Conservation (phyloP, 2,329 filamentous ascomycete genomes). For the Neofusicoccum sp. region DNA sequence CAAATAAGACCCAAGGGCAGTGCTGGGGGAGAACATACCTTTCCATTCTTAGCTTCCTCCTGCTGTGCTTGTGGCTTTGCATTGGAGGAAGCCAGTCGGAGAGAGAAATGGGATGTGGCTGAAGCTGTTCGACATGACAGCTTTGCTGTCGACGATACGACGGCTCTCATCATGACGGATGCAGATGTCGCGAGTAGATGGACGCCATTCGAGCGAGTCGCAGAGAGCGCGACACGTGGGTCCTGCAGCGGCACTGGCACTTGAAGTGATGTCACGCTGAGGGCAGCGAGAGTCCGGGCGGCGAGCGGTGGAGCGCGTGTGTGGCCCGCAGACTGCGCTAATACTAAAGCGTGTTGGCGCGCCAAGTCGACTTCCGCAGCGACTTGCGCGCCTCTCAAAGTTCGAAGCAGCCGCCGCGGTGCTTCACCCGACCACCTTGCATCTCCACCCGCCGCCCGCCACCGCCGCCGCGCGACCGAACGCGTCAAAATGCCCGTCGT, state of each 20-base stretch:
- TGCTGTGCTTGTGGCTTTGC: neutral
- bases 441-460: constrained; percentile 25
- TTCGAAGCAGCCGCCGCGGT: constrained; percentile 20
- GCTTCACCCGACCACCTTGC: constrained; percentile 6
- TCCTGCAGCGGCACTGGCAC: neutral
- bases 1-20: neutral
- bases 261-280: constrained; percentile 1
- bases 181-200: neutral
- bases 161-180: neutral
- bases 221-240: no score
- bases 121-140: neutral
- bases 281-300: neutral
- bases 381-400: constrained; percentile 5
- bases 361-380: constrained; percentile 7
- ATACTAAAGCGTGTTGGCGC: neutral
- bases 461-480: constrained; percentile 21
- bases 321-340: neutral
- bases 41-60: neutral
- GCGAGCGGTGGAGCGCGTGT: neutral
- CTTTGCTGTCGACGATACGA: neutral
- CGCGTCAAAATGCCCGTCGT: constrained; percentile 60
- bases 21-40: neutral
- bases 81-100: neutral
- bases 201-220: no score
- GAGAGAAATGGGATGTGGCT: neutral